A percentile compares a stretch with the other conserved stretches of the same genome.
Conservation (phyloP, 1,284 basidiomycete species). For the Vanrija pseudolonga region DNA sequence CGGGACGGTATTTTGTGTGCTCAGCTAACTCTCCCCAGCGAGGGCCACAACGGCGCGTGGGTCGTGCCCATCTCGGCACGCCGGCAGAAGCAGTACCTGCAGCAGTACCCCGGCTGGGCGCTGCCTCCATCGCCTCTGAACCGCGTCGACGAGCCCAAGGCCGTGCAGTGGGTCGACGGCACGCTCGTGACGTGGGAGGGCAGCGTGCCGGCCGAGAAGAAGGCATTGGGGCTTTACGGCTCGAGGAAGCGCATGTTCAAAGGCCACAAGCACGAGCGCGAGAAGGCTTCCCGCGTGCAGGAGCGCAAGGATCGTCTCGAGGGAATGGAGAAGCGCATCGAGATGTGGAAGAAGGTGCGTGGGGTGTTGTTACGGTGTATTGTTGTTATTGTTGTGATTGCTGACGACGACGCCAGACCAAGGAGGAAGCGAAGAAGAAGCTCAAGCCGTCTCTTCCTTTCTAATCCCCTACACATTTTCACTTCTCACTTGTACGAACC, state of each 20-base stretch:
- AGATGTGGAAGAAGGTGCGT: constrained; percentile 45
- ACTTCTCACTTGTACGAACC: background rate
- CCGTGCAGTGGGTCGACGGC: constrained; percentile 19
- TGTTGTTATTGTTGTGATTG: background rate
- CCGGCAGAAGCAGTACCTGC: constrained; percentile 32
- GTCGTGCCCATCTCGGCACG: constrained; percentile 22
- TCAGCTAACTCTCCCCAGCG: too few relatives aligned
- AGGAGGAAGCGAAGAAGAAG: constrained; percentile 20
- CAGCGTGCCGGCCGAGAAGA: constrained; percentile 11
- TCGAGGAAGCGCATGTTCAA: constrained; percentile 31
- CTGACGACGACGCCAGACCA: background rate
- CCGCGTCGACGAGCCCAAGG: constrained; percentile 3
- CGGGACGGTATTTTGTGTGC: too few relatives aligned
- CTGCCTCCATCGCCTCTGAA: constrained; percentile 33
- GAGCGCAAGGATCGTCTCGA: constrained; percentile 36
- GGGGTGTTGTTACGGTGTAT: background rate
- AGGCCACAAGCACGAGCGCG: constrained; percentile 42
- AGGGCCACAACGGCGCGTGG: constrained; percentile 1
- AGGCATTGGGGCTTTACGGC: constrained; percentile 26
- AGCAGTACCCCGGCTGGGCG: constrained; percentile 19
- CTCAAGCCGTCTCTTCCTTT: constrained; percentile 31
- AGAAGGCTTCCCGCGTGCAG: constrained; percentile 20
- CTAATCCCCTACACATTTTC: constrained; percentile 15
- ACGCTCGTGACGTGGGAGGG: constrained; percentile 23
- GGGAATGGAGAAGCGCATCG: constrained; percentile 44